These are phyloP conservation scores for Biscogniauxia marginata DNA, from an alignment of 2,329 filamentous ascomycete species.

Conservation along the genomic window DNA sequence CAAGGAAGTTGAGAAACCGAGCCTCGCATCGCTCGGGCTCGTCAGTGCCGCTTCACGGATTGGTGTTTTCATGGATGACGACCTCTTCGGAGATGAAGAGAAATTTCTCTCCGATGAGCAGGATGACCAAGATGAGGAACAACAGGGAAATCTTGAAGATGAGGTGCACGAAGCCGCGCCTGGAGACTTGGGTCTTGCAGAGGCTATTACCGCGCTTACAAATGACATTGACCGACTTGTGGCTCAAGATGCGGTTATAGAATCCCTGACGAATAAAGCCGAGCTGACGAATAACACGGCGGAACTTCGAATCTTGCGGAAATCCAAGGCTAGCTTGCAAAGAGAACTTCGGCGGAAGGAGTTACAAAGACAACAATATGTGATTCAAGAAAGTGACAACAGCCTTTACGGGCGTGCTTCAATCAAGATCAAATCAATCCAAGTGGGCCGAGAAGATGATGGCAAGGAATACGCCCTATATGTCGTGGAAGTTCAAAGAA, in stretches of 20 bases:
- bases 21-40: constrained; percentile 84
- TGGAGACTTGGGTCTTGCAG: constrained; percentile 87
- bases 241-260: constrained; percentile 86
- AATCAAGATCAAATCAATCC: constrained; percentile 86
- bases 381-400: constrained; percentile 96
- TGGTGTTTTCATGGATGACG: constrained; percentile 90
- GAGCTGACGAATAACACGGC: constrained; percentile 96
- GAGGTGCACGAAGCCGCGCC: constrained; percentile 92
- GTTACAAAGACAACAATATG: constrained; percentile 93
- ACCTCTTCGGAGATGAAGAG: constrained; percentile 87
- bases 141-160: constrained; percentile 64
- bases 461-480: constrained; percentile 93
- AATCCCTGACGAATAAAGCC: constrained; percentile 88
- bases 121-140: constrained; percentile 64
- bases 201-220: constrained; percentile 86
- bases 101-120: constrained; percentile 84
- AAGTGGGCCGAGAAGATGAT: constrained; percentile 88
- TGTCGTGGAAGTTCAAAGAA: constrained; percentile 84
- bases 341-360: constrained; percentile 92
- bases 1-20: constrained; percentile 68
- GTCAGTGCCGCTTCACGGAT: constrained; percentile 84
- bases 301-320: constrained; percentile 85
- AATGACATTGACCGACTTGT: constrained; percentile 86
- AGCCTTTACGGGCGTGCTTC: constrained; percentile 90
- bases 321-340: constrained; percentile 90